Evolutionary conservation across 768 basidiomycete genomes (phyloP).

Genomic region (Hericium alpestre): DNA sequence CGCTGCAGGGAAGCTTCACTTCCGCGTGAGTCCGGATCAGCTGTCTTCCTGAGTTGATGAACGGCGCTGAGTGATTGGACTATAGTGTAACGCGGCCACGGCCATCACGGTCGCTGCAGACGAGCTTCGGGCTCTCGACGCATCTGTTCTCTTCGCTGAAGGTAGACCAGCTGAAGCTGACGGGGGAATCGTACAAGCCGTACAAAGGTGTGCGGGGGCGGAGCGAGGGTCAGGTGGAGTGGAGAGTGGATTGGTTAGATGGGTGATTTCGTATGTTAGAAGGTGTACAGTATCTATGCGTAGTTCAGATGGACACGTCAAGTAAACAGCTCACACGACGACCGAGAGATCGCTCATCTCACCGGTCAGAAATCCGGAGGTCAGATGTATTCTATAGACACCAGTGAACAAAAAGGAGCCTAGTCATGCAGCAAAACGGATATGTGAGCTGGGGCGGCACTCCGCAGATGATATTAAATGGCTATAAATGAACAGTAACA

Average conservation of each 20-base stretch:
- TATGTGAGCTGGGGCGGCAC: not conserved
- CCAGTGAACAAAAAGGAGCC: too few species aligned
- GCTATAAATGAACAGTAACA: not conserved
- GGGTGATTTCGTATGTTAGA: not conserved
- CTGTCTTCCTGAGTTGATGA: slow-evolving; percentile 2
- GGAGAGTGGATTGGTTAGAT: slow-evolving; percentile 21
- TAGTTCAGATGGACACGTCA: too few species aligned
- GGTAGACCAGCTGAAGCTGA: slow-evolving; percentile 76
- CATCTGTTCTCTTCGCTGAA: slow-evolving; percentile 72
- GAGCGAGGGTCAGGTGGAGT: slow-evolving; percentile 61
- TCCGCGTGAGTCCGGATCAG: slow-evolving; percentile 37
- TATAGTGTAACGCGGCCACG: slow-evolving; percentile 35
- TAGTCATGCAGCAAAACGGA: not conserved
- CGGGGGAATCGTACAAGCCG: slow-evolving; percentile 75
- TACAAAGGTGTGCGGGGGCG: slow-evolving; percentile 82
- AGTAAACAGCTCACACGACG: too few species aligned
- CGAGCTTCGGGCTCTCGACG: slow-evolving; percentile 59
- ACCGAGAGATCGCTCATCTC: too few species aligned
- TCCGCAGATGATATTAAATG: slow-evolving; percentile 13
- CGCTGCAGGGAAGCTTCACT: slow-evolving; percentile 67
- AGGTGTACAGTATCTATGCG: too few species aligned
- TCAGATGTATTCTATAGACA: too few species aligned
- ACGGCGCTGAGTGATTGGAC: not conserved
- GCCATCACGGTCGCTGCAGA: slow-evolving; percentile 65
- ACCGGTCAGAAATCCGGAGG: too few species aligned